Percentiles rank a stretch among this genome's conserved stretches.
phyloP scores from a whole-genome alignment of 768 basidiomycete genomes.

The Arthromyces matolae region DNA sequence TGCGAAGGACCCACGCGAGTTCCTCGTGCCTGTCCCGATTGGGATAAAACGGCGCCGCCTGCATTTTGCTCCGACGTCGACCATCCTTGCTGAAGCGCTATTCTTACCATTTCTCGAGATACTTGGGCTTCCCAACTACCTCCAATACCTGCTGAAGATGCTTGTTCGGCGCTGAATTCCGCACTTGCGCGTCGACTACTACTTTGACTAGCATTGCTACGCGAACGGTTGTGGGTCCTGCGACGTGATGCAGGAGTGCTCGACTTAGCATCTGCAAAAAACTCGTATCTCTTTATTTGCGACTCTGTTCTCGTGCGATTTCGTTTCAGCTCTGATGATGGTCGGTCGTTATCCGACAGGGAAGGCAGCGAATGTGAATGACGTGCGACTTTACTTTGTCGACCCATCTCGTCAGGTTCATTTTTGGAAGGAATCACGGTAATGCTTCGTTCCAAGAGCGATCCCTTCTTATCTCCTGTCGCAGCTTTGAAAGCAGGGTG shows the following conservation, averaged over 20 bases:
- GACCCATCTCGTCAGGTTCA: constrained; percentile 2
- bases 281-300: constrained; percentile 7
- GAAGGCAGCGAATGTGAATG: constrained; percentile 24
- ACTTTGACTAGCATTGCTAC: constrained; percentile 29
- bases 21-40: constrained; percentile 38
- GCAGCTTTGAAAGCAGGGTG: constrained; percentile 36
- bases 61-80: constrained; percentile 11
- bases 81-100: constrained; percentile 36
- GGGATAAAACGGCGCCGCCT: constrained; percentile 14
- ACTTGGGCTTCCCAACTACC: constrained; percentile 57
- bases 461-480: not conserved
- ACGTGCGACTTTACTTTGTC: constrained; percentile 12
- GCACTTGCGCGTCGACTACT: constrained; percentile 51
- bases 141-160: constrained; percentile 26
- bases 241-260: constrained; percentile 10
- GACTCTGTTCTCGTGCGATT: constrained; percentile 16
- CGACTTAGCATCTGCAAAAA: constrained; percentile 6
- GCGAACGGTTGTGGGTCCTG: constrained; percentile 22
- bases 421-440: not conserved
- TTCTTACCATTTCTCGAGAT: constrained; percentile 49
- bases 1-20: constrained; percentile 35
- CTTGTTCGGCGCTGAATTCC: constrained; percentile 53
- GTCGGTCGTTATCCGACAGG: constrained; percentile 12
- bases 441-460: constrained; percentile 1
- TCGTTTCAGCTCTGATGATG: not conserved